These are phyloP conservation scores for Teunomyces aglyptinius DNA, from an alignment of 805 yeast genomes.

Conservation along the genomic window DNA sequence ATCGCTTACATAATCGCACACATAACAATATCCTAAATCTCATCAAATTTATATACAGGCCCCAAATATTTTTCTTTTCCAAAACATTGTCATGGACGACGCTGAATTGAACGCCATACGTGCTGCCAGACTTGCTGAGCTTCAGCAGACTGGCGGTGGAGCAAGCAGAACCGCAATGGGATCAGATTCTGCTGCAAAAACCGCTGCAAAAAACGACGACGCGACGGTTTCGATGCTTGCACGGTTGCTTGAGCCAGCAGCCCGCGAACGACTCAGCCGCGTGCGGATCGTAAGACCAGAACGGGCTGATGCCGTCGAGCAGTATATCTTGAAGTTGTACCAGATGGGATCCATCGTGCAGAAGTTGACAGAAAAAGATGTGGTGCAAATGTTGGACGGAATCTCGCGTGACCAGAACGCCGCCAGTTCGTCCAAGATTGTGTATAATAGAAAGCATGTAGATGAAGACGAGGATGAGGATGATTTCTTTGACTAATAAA, in stretches of 20 bases:
- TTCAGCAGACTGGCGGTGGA: constrained; percentile 57
- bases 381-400: constrained; percentile 80
- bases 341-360: constrained; percentile 72
- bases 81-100: constrained; percentile 62
- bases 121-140: constrained; percentile 85
- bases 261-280: constrained; percentile 83
- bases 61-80: not conserved
- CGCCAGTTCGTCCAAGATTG: constrained; percentile 63
- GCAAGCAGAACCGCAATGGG: constrained; percentile 7
- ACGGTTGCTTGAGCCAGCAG: constrained; percentile 75
- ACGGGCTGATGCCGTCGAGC: constrained; percentile 84
- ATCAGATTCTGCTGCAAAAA: constrained; percentile 9
- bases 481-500: constrained; percentile 13
- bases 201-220: constrained; percentile 31
- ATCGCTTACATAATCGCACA: no score
- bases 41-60: not conserved
- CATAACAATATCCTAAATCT: not conserved
- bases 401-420: constrained; percentile 70
- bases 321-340: constrained; percentile 67
- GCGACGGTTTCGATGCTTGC: constrained; percentile 47
- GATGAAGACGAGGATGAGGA: constrained; percentile 12
- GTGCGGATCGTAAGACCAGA: constrained; percentile 90
- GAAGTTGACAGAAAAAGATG: constrained; percentile 76
- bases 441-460: constrained; percentile 21
- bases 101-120: constrained; percentile 85